Conservation (phyloP, 768 basidiomycete species). For the Cystofilobasidium ferigula region DNA sequence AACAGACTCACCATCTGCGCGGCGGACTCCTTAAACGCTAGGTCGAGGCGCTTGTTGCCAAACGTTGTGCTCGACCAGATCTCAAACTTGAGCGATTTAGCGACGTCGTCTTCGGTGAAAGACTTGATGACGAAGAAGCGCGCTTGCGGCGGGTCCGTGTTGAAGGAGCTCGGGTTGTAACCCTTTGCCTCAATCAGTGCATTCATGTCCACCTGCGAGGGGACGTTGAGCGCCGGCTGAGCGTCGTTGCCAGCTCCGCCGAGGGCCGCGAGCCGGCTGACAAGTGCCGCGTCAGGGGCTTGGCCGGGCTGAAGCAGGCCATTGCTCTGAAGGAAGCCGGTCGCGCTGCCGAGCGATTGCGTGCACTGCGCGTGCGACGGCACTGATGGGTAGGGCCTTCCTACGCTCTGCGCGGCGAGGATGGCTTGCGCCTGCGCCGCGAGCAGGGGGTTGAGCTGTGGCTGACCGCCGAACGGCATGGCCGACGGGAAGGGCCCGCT, state of each 20-base stretch:
- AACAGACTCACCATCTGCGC: conserved; percentile 43
- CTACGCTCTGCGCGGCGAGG: neutral
- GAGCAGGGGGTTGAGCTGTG: neutral
- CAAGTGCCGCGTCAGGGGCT: neutral
- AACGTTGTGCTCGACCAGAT: conserved; percentile 97
- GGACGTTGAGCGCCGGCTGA: neutral
- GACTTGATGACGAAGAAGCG: conserved; percentile 95
- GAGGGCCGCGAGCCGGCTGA: neutral
- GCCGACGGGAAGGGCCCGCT: neutral
- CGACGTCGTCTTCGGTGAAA: conserved; percentile 93
- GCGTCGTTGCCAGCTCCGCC: neutral
- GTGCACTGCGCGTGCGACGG: neutral
- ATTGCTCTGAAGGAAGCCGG: neutral
- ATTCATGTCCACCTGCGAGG: conserved; percentile 69
- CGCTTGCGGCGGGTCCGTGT: conserved; percentile 66
- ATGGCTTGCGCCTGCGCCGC: neutral
- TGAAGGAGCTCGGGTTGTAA: conserved; percentile 79
- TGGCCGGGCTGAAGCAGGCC: neutral
- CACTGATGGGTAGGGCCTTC: neutral
- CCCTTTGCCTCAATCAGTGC: conserved; percentile 76
- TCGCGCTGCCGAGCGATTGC: conserved; percentile 5
- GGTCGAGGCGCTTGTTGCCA: conserved; percentile 93
- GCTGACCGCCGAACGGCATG: neutral
- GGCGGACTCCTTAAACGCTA: conserved; percentile 89
- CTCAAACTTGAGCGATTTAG: conserved; percentile 66